Evolutionary conservation across 495 filamentous ascomycete species (phyloP).

Genomic region (Echria macrotheca): DNA sequence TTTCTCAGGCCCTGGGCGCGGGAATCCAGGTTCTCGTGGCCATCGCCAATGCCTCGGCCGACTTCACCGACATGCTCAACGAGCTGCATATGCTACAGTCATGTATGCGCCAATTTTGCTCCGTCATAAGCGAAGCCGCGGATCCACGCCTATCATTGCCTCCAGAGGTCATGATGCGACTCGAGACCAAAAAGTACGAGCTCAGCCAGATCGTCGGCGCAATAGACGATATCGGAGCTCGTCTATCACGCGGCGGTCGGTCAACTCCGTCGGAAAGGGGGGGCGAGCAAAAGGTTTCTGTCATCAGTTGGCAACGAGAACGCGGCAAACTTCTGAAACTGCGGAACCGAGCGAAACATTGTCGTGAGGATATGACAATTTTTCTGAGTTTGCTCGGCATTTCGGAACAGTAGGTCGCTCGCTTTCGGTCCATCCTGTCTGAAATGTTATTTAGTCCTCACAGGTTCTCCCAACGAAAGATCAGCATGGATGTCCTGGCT

Average conservation of each 20-base stretch:
- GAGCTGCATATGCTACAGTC: neutral
- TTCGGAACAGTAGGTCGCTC: neutral
- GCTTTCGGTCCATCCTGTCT: neutral
- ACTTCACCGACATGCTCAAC: slow-evolving; percentile 2
- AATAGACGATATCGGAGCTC: neutral
- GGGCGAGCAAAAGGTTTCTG: neutral
- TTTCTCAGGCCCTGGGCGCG: neutral
- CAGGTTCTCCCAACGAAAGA: neutral
- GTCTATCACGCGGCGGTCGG: neutral
- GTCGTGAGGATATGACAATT: neutral
- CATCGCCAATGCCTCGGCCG: neutral
- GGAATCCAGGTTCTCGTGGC: slow-evolving; percentile 1
- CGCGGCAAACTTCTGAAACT: neutral
- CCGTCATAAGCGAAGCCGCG: neutral
- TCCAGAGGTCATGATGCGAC: neutral
- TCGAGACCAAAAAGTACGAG: neutral
- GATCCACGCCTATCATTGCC: neutral
- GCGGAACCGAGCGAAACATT: neutral
- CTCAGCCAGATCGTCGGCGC: neutral
- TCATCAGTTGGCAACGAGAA: neutral
- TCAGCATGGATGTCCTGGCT: neutral
- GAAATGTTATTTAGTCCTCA: neutral
- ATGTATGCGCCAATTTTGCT: neutral
- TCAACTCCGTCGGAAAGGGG: neutral
- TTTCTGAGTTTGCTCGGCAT: neutral